Base-by-base conservation (phyloP, 169 alveolate genomes). In the Plasmodium yoelii region DNA sequence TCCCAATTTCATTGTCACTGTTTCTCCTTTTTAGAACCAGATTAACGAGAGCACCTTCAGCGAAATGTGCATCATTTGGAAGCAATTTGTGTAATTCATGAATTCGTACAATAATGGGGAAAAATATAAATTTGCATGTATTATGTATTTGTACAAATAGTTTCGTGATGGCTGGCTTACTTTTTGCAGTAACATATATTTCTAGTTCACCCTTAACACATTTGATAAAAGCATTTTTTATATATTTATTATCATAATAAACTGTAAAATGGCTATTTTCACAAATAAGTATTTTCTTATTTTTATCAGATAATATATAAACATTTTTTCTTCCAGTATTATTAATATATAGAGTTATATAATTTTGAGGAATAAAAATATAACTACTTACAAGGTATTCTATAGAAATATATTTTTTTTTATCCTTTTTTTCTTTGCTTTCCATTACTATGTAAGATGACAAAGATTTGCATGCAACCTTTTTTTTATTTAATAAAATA, bases 111-210 rank as follows among this genome's bases (percentile, higher is more conserved):
- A 56, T 46, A 2, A 24, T 39, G 42, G 34, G 42, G 39, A 63
- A 63, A 77, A 77, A 77, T 13, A 77, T 64, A 42, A 55, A 26
- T 55, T 63, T 77, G 53, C 88, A 77, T 24, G 63, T 77, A 69
- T 77, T 77, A 5, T 12, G 55, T 63, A 77, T 18, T 5, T 19
- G 46, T 49, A 77, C 34, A 44, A 64, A 22, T 22, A 77, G 18
- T 51, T 56, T 77, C 34, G 88, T 77, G 3, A 28, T 77, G 13
- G 70, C 77, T 19, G 65, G 39, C 46, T 63, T 63, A 18, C 51
- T 19, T 22, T 55, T 77, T 64, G 88, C 53, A 7, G 22, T 28
- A 4, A 77, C 6, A 18, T 9, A 26, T 56, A 77, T 22, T 64
- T 63, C 88, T 8, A 51, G 13, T 56, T 51, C 69, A 7, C 74